Evolutionary conservation across 1,284 basidiomycete species (phyloP).

Genomic region (Pyrrhoderma noxium): DNA sequence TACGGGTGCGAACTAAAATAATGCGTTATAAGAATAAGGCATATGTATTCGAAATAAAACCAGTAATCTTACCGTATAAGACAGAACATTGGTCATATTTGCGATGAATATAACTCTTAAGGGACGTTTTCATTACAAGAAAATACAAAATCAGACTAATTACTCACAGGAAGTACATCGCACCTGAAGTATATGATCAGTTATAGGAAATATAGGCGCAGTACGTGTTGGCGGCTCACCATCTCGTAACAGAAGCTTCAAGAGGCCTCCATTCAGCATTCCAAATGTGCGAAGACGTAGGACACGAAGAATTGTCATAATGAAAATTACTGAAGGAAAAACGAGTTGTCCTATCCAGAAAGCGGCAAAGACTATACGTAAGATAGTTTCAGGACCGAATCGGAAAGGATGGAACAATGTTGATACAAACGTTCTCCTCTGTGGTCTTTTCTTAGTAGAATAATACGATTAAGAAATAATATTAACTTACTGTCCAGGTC

Average conservation of each 20-base stretch:
- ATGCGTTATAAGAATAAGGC: background rate
- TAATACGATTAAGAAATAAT: background rate
- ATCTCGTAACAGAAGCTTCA: conserved; percentile 12
- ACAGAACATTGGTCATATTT: conserved; percentile 14
- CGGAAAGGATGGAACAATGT: background rate
- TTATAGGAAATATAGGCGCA: background rate
- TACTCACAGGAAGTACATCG: conserved; percentile 14
- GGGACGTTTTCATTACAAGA: background rate
- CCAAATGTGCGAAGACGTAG: conserved; percentile 8
- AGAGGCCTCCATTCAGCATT: conserved; percentile 6
- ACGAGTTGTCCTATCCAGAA: conserved; percentile 19
- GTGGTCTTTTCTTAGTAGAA: background rate
- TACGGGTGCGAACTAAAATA: conserved; percentile 5
- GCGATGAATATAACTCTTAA: conserved; percentile 13
- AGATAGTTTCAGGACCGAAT: background rate
- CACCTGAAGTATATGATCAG: conserved; percentile 6
- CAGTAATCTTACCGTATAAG: conserved; percentile 10
- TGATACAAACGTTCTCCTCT: conserved; percentile 14
- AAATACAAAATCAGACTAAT: background rate
- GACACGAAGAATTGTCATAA: conserved; percentile 11
- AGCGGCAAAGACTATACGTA: conserved; percentile 13
- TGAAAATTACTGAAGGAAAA: conserved; percentile 15
- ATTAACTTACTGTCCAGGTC: conserved; percentile 5
- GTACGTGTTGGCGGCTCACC: conserved; percentile 3
- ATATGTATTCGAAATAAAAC: background rate